Conservation (phyloP, 176 grass and related monocot species). For the Cymbopogon citratus region DNA sequence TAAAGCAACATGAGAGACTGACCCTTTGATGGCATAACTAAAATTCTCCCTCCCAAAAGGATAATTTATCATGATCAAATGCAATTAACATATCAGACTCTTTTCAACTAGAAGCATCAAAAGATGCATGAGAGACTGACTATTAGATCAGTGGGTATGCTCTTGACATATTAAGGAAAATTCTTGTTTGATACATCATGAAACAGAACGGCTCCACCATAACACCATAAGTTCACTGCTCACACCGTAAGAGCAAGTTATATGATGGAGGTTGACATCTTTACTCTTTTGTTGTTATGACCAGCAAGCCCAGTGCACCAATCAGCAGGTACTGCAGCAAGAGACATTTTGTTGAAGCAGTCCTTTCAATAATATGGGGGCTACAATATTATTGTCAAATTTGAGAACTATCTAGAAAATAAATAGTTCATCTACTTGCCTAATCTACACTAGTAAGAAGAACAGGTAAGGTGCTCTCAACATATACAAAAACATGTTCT, state of each 20-base stretch:
- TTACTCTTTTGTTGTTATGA: constrained; percentile 70
- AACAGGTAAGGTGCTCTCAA: not conserved
- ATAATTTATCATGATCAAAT: not conserved
- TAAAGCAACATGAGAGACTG: not conserved
- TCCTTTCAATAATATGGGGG: not conserved
- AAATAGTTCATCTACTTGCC: not conserved
- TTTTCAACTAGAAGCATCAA: not conserved
- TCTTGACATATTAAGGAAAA: not conserved
- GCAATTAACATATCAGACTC: not conserved
- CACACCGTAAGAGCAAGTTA: not conserved
- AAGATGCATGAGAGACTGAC: not conserved
- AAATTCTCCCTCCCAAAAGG: not conserved
- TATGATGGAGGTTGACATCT: not conserved
- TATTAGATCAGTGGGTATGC: not conserved
- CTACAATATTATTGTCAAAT: not conserved
- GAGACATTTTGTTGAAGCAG: not conserved
- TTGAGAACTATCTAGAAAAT: not conserved
- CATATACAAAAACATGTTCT: not conserved
- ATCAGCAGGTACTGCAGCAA: constrained; percentile 41
- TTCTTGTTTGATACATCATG: constrained; percentile 1
- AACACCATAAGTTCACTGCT: not conserved
- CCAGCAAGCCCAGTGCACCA: constrained; percentile 53
- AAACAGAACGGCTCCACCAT: not conserved
- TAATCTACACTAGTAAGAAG: not conserved
- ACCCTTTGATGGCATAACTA: not conserved